Percentiles rank a stretch among this genome's conserved stretches.
Conservation (phyloP, 1,139 yeast species). For the Chernovozyma sophiae-reginae region DNA sequence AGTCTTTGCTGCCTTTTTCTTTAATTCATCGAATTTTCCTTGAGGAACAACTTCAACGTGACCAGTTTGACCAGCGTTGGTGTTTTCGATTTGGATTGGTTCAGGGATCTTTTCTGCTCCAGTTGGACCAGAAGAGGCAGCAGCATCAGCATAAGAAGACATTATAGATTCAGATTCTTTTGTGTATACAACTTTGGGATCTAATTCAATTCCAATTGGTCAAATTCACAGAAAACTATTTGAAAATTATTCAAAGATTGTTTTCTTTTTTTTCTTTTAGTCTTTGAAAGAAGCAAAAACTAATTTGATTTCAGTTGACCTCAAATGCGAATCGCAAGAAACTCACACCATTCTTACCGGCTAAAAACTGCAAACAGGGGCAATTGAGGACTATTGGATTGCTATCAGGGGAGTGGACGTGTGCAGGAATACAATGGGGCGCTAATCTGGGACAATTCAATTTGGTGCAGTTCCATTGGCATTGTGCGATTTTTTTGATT, state of each 20-base stretch:
- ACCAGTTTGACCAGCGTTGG: conserved; percentile 11
- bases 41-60: conserved; percentile 25
- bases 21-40: conserved; percentile 26
- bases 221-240: no score
- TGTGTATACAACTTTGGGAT: no score
- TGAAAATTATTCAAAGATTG: no score
- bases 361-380: background rate
- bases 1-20: conserved; percentile 17
- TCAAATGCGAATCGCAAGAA: no score
- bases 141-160: conserved; percentile 38
- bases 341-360: background rate
- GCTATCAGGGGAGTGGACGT: conserved; percentile 1
- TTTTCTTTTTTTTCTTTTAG: no score
- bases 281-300: no score
- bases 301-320: no score
- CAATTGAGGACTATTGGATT: background rate
- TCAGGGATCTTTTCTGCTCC: conserved; percentile 18
- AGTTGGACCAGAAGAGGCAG: conserved; percentile 34
- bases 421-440: background rate
- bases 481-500: no score
- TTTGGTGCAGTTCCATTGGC: no score
- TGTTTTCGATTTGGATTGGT: conserved; percentile 23
- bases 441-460: no score
- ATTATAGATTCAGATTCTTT: no score
- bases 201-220: no score